Evolutionary conservation across 2,329 filamentous ascomycete genomes (phyloP).

Genomic region (Elsinoe ampelina): DNA sequence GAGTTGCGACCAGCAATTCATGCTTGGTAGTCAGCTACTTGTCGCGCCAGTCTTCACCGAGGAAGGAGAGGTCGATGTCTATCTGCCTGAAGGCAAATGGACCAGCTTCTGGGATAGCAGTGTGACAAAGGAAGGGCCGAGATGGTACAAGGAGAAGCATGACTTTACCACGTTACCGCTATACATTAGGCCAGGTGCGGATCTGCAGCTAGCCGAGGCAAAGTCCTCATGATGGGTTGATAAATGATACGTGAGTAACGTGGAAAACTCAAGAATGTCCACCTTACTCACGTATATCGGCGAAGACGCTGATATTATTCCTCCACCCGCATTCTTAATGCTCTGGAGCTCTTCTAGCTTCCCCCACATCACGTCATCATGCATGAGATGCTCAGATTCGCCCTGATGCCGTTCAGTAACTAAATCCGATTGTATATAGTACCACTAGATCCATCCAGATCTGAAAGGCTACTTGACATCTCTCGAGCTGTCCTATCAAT

Average conservation of each 20-base stretch:
- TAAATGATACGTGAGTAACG: too few relatives aligned
- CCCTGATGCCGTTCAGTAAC: too few relatives aligned
- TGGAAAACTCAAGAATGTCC: too few relatives aligned
- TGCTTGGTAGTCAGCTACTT: constrained; percentile 58
- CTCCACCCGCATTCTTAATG: too few relatives aligned
- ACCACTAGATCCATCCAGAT: too few relatives aligned
- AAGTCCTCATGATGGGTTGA: neutral
- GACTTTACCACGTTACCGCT: constrained; percentile 33
- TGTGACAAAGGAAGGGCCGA: constrained; percentile 31
- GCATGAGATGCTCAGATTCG: neutral
- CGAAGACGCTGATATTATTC: too few relatives aligned
- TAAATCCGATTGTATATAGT: too few relatives aligned
- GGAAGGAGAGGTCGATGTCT: constrained; percentile 56
- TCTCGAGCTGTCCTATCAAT: neutral
- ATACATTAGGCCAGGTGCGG: constrained; percentile 32
- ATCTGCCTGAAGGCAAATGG: constrained; percentile 47
- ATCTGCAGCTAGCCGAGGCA: constrained; percentile 32
- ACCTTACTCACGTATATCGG: too few relatives aligned
- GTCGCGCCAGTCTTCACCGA: constrained; percentile 57
- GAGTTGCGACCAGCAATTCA: constrained; percentile 61
- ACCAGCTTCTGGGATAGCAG: constrained; percentile 41
- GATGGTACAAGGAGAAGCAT: constrained; percentile 36
- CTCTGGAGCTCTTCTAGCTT: neutral
- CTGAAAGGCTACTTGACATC: neutral
- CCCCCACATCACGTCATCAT: neutral